Evolutionary conservation across 768 basidiomycete species (phyloP).

Genomic region (Amanita phalloides): DNA sequence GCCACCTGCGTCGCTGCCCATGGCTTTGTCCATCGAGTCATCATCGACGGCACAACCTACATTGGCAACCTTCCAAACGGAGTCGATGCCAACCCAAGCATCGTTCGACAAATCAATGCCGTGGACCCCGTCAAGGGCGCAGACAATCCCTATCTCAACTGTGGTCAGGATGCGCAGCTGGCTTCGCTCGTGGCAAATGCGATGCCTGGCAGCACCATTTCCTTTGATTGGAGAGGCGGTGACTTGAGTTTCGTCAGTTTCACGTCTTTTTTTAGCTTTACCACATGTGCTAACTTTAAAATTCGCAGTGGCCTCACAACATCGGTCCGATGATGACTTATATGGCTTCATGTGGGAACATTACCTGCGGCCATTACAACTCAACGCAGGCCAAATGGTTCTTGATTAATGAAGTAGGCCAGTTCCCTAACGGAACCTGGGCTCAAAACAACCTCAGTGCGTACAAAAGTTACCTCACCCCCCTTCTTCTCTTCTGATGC

Average conservation of each 20-base stretch:
- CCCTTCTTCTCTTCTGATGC: not conserved
- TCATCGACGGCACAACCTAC: slow-evolving; percentile 28
- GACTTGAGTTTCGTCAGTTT: slow-evolving; percentile 5
- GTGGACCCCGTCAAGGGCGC: slow-evolving; percentile 32
- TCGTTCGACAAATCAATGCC: slow-evolving; percentile 29
- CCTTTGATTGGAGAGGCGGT: slow-evolving; percentile 33
- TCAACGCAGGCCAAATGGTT: slow-evolving; percentile 38
- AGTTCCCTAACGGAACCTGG: slow-evolving; percentile 15
- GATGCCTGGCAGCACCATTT: slow-evolving; percentile 32
- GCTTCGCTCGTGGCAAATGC: slow-evolving; percentile 36
- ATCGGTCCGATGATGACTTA: slow-evolving; percentile 25
- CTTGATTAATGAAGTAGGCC: slow-evolving; percentile 35
- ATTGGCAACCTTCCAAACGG: slow-evolving; percentile 24
- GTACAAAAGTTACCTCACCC: not conserved
- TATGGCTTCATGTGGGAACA: slow-evolving; percentile 29
- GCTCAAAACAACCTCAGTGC: not conserved
- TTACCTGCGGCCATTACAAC: slow-evolving; percentile 32
- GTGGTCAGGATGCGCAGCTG: slow-evolving; percentile 31
- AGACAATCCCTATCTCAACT: slow-evolving; percentile 29
- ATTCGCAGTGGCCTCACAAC: slow-evolving; percentile 13
- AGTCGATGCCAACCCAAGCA: slow-evolving; percentile 15
- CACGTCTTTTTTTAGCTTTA: slow-evolving; percentile 9
- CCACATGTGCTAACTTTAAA: not conserved
- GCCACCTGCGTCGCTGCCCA: slow-evolving; percentile 32
- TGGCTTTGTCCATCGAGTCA: slow-evolving; percentile 28